phyloP scores from a whole-genome alignment of 768 basidiomycete genomes.

The Boletus patriciae region DNA sequence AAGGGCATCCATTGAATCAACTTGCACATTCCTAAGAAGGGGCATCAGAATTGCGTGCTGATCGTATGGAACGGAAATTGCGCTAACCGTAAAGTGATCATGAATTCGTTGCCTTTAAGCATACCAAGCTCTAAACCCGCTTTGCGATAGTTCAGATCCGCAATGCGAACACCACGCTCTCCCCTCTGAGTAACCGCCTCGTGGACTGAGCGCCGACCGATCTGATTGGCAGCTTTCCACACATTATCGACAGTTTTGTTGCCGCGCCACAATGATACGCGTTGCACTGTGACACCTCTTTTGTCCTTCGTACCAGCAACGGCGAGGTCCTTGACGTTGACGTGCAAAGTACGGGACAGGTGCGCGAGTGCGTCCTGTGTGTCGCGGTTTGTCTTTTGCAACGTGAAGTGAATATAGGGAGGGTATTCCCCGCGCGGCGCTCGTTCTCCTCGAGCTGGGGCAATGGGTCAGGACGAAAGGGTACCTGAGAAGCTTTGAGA shows the following conservation, averaged over 20 bases:
- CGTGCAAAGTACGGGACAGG: slow-evolving; percentile 75
- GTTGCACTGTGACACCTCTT: slow-evolving; percentile 92
- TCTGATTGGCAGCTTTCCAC: slow-evolving; percentile 78
- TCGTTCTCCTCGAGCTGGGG: slow-evolving; percentile 39
- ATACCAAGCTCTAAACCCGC: slow-evolving; percentile 87
- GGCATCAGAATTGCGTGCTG: background rate
- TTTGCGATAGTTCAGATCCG: slow-evolving; percentile 85
- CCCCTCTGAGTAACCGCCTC: slow-evolving; percentile 71
- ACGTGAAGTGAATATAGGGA: slow-evolving; percentile 92
- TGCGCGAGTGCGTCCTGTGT: slow-evolving; percentile 90
- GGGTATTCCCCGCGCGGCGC: slow-evolving; percentile 65
- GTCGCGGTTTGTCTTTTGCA: slow-evolving; percentile 97
- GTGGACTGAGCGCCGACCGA: slow-evolving; percentile 54
- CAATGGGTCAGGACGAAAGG: background rate
- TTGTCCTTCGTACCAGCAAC: slow-evolving; percentile 99
- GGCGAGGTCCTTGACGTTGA: slow-evolving; percentile 75
- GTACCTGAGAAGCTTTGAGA: background rate
- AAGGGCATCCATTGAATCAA: slow-evolving; percentile 68
- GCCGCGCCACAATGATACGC: slow-evolving; percentile 78
- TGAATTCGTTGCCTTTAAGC: slow-evolving; percentile 94
- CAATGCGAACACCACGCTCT: slow-evolving; percentile 85
- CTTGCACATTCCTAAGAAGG: slow-evolving; percentile 73
- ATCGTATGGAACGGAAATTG: slow-evolving; percentile 17
- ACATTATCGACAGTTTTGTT: slow-evolving; percentile 78
- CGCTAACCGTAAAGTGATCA: slow-evolving; percentile 84